Base-by-base conservation (phyloP, 2,329 filamentous ascomycete genomes). In the Neodidymelliopsis sp. region DNA sequence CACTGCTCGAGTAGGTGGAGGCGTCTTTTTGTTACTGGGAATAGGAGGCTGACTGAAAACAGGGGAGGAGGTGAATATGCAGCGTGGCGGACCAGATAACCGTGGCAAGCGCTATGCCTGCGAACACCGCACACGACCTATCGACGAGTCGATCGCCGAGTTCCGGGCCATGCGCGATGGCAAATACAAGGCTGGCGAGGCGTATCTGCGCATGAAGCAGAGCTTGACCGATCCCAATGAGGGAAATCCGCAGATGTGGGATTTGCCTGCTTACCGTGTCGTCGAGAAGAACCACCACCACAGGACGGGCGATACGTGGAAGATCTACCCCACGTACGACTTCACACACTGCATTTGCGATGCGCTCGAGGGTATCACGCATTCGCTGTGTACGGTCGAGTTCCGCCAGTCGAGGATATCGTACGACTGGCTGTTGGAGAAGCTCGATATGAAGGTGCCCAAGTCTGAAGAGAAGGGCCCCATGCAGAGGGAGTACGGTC, bases 211-310 rank as follows among this genome's bases (percentile, higher is more conserved):
- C 53, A 97, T 97, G 92, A 96, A 96, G 78, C 90, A 96, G 79
- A 90, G 90, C 55, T 63, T 86, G 47, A 68, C 67, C 2, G 73
- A 75, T 31, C 69, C 69, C n/a, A 83, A 84, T 39, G 87, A 88
- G 62, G 87, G 88, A 22, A 97, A 97, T 71, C 91, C 92, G 6
- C 90, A 96, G 74, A 92, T 96, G 89, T 97, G 93, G 93, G 93
- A 97, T 78, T 76, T 96, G 43, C 89, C 90, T 2, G 93, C 93
- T 12, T 97, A 96, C 74, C 85, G 93, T 53, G 87, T 97, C 45
- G 81, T 91, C 53, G 83, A 88, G 64, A 85, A 89, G 62, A 78
- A 78, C 53, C 81, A 85, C 31, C 91, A 96, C 70, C 85, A 90
- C 73, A 84, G 90, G 25, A 96, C 92, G 0, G 90, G 89, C 22